A percentile compares a stretch with the other conserved stretches of the same genome.
phyloP scores from a whole-genome alignment of 352 stramenopile genomes.

The Phytophthora quininea region DNA sequence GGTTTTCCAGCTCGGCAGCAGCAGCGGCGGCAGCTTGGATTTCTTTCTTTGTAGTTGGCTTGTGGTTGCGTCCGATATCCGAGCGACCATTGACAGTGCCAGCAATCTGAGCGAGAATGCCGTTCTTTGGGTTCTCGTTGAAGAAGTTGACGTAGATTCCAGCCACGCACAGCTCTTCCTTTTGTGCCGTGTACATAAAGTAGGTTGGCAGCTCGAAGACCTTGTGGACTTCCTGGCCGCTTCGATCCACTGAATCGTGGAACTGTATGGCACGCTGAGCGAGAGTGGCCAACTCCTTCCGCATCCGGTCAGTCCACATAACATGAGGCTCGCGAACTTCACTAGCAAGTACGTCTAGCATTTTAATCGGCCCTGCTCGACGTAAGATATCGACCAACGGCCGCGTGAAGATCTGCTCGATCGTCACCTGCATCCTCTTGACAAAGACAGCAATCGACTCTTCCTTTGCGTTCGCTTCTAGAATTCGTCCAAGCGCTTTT shows the following conservation, averaged over 20 bases:
- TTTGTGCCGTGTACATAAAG: constrained; percentile 85
- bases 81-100: constrained; percentile 53
- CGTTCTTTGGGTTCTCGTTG: constrained; percentile 83
- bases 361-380: constrained; percentile 61
- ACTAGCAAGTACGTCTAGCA: constrained; percentile 72
- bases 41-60: constrained; percentile 44
- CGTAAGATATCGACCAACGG: constrained; percentile 79
- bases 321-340: constrained; percentile 84
- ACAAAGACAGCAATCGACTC: constrained; percentile 80
- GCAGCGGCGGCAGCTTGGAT: constrained; percentile 42
- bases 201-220: constrained; percentile 76
- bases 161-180: constrained; percentile 83
- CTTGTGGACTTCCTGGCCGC: constrained; percentile 60
- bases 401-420: constrained; percentile 82
- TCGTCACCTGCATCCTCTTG: constrained; percentile 83
- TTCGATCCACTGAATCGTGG: constrained; percentile 62
- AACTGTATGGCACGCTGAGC: constrained; percentile 76
- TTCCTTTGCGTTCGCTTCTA: constrained; percentile 71
- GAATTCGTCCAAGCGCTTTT: constrained; percentile 72
- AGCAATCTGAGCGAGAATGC: constrained; percentile 77
- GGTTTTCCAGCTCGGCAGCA: constrained; percentile 42
- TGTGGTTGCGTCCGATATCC: constrained; percentile 29
- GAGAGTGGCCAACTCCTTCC: constrained; percentile 73
- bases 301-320: constrained; percentile 89
- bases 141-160: constrained; percentile 91